Evolutionary conservation across 768 basidiomycete genomes (phyloP), one percentile per base, ranked within the genome.

Genomic region (Amanita muscaria): DNA sequence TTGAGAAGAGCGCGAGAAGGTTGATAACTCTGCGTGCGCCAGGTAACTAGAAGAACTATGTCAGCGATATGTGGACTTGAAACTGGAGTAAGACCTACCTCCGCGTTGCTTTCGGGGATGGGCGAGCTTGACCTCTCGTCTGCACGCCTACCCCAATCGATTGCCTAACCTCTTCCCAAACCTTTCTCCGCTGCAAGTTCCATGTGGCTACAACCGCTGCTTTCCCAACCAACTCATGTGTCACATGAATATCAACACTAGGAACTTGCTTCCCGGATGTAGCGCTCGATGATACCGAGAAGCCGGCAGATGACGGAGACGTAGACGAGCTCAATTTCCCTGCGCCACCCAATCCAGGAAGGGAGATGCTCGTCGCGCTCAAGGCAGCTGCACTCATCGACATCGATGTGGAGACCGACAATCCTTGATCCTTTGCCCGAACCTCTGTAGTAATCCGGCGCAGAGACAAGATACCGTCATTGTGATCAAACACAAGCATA

Each of bases 21-120:
- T 89, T 39, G 84, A 83, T 3, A 94, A 73, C 58, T 96, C 92
- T 0, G 88, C 89, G 33, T 82, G 77, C 0, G 88, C 73, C 4
- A 93, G 72, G 63, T 74, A 81, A 50, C 83, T 88, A 46, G 3
- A 38, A n/a, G n/a, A 35, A 21, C 30, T 14, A 24, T 1, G 33
- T 55, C 5, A 60, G 44, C 12, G 49, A 29, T 45, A 40, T 48
- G 27, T 12, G 18, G 24, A 15, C n/a, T 27, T 11, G 9, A 2
- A 19, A 24, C n/a, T n/a, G n/a, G n/a, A n/a, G n/a, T n/a, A n/a
- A 6, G 39, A 15, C 3, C 16, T 11, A 15, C 5, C 23, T 41
- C 27, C 12, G 31, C 40, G 11, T 42, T 21, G 19, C 31, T 10
- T 32, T 32, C 12, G 6, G 4, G n/a, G 23, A 23, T 22, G 22